Percentiles rank a stretch among this genome's conserved stretches.
These are phyloP conservation scores for Pseudocercospora crystallina DNA, from an alignment of 2,329 filamentous ascomycete species.

Conservation along the genomic window DNA sequence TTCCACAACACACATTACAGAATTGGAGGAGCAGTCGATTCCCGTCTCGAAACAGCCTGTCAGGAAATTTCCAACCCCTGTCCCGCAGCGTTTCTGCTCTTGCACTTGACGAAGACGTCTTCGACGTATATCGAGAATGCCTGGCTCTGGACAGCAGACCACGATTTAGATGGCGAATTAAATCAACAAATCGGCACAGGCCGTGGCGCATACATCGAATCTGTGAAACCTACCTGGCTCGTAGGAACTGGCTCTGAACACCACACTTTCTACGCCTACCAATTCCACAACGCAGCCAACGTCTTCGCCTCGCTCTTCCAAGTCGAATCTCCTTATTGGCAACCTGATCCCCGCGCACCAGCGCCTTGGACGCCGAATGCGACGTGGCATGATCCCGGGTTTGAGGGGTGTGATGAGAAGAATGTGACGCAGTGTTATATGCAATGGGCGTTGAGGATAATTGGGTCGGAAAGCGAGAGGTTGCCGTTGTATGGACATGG, in stretches of 20 bases:
- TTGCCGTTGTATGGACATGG: conserved; percentile 42
- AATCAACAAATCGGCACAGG: conserved; percentile 44
- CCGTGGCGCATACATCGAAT: conserved; percentile 39
- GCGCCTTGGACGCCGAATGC: conserved; percentile 42
- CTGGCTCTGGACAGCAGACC: conserved; percentile 55
- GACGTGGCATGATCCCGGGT: conserved; percentile 34
- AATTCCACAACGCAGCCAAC: conserved; percentile 49
- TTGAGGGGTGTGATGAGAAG: conserved; percentile 23
- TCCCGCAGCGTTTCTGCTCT: conserved; percentile 35
- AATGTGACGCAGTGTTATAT: conserved; percentile 38
- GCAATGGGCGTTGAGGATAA: conserved; percentile 27
- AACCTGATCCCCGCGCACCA: conserved; percentile 35
- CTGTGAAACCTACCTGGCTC: conserved; percentile 51
- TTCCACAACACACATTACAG: conserved; percentile 38
- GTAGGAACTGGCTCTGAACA: conserved; percentile 54
- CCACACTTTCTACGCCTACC: conserved; percentile 54
- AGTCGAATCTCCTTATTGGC: conserved; percentile 53
- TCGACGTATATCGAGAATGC: conserved; percentile 56
- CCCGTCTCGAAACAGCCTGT: conserved; percentile 35
- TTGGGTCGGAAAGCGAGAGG: conserved; percentile 32
- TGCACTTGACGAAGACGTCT: conserved; percentile 49
- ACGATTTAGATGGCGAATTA: conserved; percentile 47
- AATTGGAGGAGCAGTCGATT: conserved; percentile 37
- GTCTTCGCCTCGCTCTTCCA: conserved; percentile 52
- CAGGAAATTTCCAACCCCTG: conserved; percentile 41